Conservation (phyloP, 306 rosid species). For the Cucurbita pepo region DNA sequence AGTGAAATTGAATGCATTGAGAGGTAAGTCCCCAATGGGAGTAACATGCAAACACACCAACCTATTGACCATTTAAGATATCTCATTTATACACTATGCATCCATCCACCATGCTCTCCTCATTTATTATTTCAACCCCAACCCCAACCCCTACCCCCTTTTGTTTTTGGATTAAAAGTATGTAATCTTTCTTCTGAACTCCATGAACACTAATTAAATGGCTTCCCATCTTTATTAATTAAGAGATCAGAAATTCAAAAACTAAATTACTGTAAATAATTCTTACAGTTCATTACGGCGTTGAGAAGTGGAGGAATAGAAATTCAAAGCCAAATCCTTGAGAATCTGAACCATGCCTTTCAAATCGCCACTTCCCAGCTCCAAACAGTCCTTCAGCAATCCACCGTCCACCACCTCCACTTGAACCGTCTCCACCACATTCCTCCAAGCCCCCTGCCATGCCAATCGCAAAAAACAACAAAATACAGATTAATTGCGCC, state of each 20-base stretch:
- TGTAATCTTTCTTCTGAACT: too few relatives aligned
- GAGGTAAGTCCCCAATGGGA: not conserved
- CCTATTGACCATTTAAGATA: not conserved
- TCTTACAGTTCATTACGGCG: not conserved
- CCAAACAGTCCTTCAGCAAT: conserved; percentile 62
- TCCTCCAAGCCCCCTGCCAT: conserved; percentile 39
- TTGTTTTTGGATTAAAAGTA: too few relatives aligned
- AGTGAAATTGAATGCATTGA: not conserved
- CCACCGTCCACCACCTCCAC: conserved; percentile 60
- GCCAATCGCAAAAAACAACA: not conserved
- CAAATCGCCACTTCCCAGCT: conserved; percentile 52
- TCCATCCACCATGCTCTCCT: not conserved
- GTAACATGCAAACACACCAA: not conserved
- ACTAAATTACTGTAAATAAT: not conserved
- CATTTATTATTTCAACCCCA: not conserved
- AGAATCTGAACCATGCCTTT: conserved; percentile 34
- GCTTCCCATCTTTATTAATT: too few relatives aligned
- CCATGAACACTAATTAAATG: too few relatives aligned
- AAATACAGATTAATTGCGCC: not conserved
- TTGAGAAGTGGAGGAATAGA: not conserved
- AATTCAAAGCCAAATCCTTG: conserved; percentile 42
- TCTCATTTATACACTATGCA: not conserved
- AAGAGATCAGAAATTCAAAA: not conserved
- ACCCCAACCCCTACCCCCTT: too few relatives aligned
- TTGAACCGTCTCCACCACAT: conserved; percentile 40